phyloP scores from a whole-genome alignment of 192 early-diverging fungal species.

The Coemansia sp. region DNA sequence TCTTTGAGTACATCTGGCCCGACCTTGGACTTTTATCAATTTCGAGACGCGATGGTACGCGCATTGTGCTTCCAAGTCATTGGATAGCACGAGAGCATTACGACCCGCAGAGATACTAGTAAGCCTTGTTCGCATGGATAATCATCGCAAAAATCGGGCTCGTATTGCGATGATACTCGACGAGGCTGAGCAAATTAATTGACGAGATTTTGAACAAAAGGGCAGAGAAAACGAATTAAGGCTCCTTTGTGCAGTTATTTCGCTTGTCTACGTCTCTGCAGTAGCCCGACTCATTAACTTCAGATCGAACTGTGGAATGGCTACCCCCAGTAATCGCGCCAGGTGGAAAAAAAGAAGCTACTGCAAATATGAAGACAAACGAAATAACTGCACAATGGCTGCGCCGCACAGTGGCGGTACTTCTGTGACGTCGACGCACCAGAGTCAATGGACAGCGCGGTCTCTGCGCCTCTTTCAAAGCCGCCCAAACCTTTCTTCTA shows the following conservation, averaged over 20 bases:
- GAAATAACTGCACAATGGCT: neutral
- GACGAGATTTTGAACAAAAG: constrained; percentile 7
- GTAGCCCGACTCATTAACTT: neutral
- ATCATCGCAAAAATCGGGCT: constrained; percentile 3
- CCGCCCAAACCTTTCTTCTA: neutral
- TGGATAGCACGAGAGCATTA: neutral
- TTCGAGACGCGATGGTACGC: neutral
- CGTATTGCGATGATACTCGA: neutral
- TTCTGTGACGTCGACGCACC: neutral
- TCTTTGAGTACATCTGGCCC: neutral
- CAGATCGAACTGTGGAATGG: no score
- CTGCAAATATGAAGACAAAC: neutral
- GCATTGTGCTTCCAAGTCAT: neutral
- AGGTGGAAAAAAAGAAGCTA: neutral
- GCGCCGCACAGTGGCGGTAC: neutral
- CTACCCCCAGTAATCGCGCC: no score
- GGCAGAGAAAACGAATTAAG: constrained; percentile 7
- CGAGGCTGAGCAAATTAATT: constrained; percentile 4
- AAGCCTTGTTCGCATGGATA: constrained; percentile 1
- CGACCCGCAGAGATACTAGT: constrained; percentile 1
- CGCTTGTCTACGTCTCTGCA: constrained; percentile 10
- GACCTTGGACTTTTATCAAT: neutral
- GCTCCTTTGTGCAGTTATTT: constrained; percentile 12
- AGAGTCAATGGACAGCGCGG: neutral
- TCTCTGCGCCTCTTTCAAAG: neutral